Evolutionary conservation across 2,329 filamentous ascomycete species (phyloP).

Genomic region (Aspergillus quadrilineatus): DNA sequence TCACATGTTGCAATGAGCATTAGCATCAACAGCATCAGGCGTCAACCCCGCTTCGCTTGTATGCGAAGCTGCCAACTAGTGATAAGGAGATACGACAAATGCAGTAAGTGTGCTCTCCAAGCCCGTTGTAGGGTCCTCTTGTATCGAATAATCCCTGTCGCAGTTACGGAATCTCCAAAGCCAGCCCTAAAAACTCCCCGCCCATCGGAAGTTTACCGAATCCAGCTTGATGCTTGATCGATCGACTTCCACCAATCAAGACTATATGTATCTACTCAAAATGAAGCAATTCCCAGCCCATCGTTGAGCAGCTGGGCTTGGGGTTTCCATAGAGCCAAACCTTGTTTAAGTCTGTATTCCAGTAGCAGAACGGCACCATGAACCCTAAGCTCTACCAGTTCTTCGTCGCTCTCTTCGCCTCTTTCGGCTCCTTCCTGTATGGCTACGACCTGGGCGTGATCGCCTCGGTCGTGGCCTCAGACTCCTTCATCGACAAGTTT

Average conservation of each 20-base stretch:
- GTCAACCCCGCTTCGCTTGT: no score
- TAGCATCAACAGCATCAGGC: no score
- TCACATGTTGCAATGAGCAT: no score
- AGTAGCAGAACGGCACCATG: neutral
- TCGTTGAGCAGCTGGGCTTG: neutral
- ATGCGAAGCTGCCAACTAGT: no score
- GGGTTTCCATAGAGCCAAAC: no score
- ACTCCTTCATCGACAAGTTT: slow-evolving; percentile 7
- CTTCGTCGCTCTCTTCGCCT: slow-evolving; percentile 5
- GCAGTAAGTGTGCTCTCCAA: no score
- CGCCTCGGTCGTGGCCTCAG: slow-evolving; percentile 7
- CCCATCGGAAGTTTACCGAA: slow-evolving; percentile 4
- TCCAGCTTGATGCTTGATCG: neutral
- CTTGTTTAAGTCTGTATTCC: no score
- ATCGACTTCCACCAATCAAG: slow-evolving; percentile 8
- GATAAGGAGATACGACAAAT: no score
- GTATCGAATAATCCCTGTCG: no score
- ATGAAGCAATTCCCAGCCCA: neutral
- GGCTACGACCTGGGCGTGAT: slow-evolving; percentile 12
- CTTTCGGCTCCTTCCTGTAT: slow-evolving; percentile 9
- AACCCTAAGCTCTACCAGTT: slow-evolving; percentile 12
- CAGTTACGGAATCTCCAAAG: no score
- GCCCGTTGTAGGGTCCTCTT: no score
- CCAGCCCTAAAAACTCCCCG: neutral
- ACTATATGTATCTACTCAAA: neutral